Evolutionary conservation across 176 grass and related monocot genomes (phyloP), one percentile per base, ranked within the genome.

Genomic region (Pharus latifolius): DNA sequence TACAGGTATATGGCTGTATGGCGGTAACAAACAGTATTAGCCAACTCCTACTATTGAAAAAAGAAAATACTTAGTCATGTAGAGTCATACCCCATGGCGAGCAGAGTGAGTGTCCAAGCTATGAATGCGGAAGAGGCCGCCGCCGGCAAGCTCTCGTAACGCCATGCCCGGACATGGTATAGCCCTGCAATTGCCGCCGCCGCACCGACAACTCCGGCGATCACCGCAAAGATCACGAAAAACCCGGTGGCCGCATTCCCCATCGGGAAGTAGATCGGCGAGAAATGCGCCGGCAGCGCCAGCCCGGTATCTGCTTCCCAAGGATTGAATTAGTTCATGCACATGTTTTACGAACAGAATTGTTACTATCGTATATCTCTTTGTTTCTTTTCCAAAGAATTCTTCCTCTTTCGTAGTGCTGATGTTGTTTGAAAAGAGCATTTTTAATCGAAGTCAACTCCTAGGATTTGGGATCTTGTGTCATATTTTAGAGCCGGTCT

Each of bases 181-280:
- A 84, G 13, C 18, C 96, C 96, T 1, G 96, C 80, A 3, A 99
- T 82, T 54, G 96, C 72, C 20, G 96, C 82, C 22, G 82, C 96
- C 0, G 73, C 85, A 9, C 96, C 96, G 10, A 99, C 87, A 7
- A 95, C 96, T 6, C 84, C 85, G 25, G 96, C 87, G 31, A 99
- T 83, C 50, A 95, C 63, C 15, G 84, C 82, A 53, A 99, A 99
- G 57, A 99, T 56, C 56, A 82, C 96, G 68, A 95, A 95, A 63
- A 99, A 88, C 35, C 96, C 96, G 0, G 96, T 99, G 14, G 87
- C 96, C 0, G 87, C 90, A 54, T 99, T 99, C 19, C 96, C 96
- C 6, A 95, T 95, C 13, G 96, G 87, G 50, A 99, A 99, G 84
- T 78, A 95, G 57, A 95, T 75, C 31, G 96, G 96, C 7, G 79